Conservation (phyloP, 2,329 filamentous ascomycete species). For the Phialocephala sp. region DNA sequence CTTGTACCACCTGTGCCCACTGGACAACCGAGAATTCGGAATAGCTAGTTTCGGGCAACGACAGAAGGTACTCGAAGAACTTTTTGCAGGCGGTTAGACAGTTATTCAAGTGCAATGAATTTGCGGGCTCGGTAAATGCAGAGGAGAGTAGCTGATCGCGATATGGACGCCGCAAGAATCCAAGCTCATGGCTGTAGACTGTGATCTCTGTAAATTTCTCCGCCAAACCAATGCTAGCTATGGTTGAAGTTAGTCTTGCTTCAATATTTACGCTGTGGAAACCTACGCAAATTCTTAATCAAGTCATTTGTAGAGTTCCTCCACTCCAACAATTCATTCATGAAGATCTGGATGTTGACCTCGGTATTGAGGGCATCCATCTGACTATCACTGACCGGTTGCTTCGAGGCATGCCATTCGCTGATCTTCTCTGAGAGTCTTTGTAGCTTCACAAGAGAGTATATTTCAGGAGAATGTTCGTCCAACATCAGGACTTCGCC, state of each 20-base stretch:
- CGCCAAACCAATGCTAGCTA: constrained; percentile 30
- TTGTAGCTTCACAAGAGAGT: constrained; percentile 34
- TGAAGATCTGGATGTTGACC: constrained; percentile 37
- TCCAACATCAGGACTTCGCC: constrained; percentile 27
- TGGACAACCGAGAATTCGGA: constrained; percentile 32
- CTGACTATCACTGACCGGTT: constrained; percentile 19
- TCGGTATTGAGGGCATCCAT: constrained; percentile 34
- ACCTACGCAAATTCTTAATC: constrained; percentile 31
- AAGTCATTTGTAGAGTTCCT: constrained; percentile 25
- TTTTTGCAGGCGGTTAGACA: constrained; percentile 33
- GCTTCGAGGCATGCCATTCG: constrained; percentile 16
- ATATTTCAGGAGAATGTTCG: constrained; percentile 23
- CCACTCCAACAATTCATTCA: constrained; percentile 36
- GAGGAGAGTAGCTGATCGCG: constrained; percentile 19
- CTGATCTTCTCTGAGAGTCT: constrained; percentile 31
- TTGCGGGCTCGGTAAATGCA: constrained; percentile 2
- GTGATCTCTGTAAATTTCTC: constrained; percentile 27
- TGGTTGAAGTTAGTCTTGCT: neutral
- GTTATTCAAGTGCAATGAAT: constrained; percentile 25
- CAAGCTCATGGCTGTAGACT: constrained; percentile 37
- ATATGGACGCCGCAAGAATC: constrained; percentile 36
- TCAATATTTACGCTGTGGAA: constrained; percentile 11
- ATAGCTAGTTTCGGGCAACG: constrained; percentile 32
- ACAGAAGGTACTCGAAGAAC: constrained; percentile 39
- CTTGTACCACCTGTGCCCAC: constrained; percentile 34